Conservation (phyloP, 2,329 filamentous ascomycete genomes). For the Torrubiella hemipterigena region DNA sequence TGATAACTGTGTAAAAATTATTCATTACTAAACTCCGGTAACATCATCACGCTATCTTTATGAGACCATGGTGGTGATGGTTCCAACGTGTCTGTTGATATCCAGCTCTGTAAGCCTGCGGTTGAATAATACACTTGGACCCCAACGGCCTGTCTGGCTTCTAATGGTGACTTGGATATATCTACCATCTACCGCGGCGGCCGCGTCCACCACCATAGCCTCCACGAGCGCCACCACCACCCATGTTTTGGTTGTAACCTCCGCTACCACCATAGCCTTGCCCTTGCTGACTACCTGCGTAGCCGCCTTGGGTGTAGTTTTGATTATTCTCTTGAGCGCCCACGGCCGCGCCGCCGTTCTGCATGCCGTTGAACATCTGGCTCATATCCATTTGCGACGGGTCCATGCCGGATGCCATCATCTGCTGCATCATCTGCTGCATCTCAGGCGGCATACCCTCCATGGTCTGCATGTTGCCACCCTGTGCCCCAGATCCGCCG, state of each 20-base stretch:
- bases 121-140: no score
- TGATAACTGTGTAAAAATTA: no score
- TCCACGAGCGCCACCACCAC: slow-evolving; percentile 21
- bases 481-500: slow-evolving; percentile 17
- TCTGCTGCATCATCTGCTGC: slow-evolving; percentile 59
- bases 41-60: no score
- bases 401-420: slow-evolving; percentile 55
- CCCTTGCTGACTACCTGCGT: no score
- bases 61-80: no score
- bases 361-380: slow-evolving; percentile 49
- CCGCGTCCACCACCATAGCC: slow-evolving; percentile 17
- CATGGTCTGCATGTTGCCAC: slow-evolving; percentile 42
- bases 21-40: no score
- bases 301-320: slow-evolving; percentile 33
- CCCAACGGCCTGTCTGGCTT: no score
- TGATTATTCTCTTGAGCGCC: slow-evolving; percentile 36
- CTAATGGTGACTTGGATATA: neutral
- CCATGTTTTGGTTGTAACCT: slow-evolving; percentile 36
- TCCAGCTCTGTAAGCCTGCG: no score
- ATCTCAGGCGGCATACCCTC: slow-evolving; percentile 55
- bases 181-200: slow-evolving; percentile 16
- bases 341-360: slow-evolving; percentile 29
- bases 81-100: no score
- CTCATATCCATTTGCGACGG: slow-evolving; percentile 53
- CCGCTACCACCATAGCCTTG: slow-evolving; percentile 37